These are phyloP conservation scores for Suillus placidus DNA, from an alignment of 768 basidiomycete species.

Conservation along the genomic window DNA sequence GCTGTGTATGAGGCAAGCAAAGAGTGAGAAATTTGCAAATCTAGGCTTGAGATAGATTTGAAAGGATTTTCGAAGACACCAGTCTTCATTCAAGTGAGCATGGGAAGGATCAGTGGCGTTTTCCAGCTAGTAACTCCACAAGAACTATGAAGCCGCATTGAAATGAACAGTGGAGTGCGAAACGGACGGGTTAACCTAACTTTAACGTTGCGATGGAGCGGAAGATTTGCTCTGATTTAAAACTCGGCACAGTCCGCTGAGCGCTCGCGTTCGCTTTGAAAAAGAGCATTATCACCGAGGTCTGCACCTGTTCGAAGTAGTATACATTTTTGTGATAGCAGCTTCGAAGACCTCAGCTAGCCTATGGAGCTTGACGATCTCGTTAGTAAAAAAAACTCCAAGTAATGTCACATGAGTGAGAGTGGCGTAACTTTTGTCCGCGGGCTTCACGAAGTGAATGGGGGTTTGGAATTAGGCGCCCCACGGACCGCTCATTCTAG, in stretches of 20 bases:
- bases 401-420: background rate
- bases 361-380: background rate
- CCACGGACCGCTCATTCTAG: background rate
- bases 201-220: background rate
- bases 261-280: background rate
- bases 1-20: background rate
- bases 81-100: background rate
- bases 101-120: background rate
- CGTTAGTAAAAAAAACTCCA: background rate
- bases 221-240: background rate
- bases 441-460: background rate
- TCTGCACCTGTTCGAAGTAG: background rate
- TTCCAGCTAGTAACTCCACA: background rate
- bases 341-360: background rate
- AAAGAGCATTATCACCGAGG: background rate
- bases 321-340: background rate
- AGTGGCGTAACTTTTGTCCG: background rate
- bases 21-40: background rate
- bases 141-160: background rate
- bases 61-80: background rate
- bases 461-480: background rate
- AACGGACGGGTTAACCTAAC: background rate
- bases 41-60: background rate
- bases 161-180: background rate
- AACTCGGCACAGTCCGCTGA: background rate